Evolutionary conservation across 495 filamentous ascomycete genomes (phyloP), one percentile per base, ranked within the genome.

Genomic region (Penicillium lagena): DNA sequence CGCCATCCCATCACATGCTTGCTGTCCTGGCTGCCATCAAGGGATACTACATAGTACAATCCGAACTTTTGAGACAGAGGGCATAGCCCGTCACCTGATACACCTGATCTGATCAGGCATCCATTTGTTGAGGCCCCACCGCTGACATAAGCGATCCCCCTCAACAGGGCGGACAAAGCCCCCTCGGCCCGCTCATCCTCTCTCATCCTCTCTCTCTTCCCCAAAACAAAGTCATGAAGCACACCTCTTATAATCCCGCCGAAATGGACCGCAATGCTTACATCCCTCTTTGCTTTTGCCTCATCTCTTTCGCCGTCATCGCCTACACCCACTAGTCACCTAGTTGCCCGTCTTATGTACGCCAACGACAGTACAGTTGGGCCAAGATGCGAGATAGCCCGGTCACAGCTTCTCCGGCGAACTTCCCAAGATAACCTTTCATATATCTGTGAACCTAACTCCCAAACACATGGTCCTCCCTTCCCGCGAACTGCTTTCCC

Each of bases 241-340:
- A 36, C 45, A 40, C 37, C 36, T 47, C 54, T n/a, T 29, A 49
- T 35, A 48, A 33, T 13, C 34, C 49, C 10, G 46, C 43, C 43
- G 62, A 68, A 15, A 68, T 68, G 58, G 66, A 70, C 39, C 60
- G 55, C 46, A 63, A 54, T 38, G 61, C 67, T 47, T 68, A 65
- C 40, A 68, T 70, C 32, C 67, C 67, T 12, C 58, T 70, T 15
- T 68, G 67, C 46, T 64, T 70, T 56, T 70, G 67, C 52, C 53
- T 70, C 34, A 56, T 70, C 48, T 70, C 67, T 32, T 70, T 70
- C 45, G 67, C 67, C 9, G 67, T 70, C 40, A 61, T 70, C 54
- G 61, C 61, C 49, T 70, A 66, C 41, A 41, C 58, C 52, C 63
- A 66, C 53, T 68, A 56, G 50, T 45, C 29, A 28, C 46, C 46